Base-by-base conservation (phyloP, 164 flowering plant species). In the Pachysandra terminalis region DNA sequence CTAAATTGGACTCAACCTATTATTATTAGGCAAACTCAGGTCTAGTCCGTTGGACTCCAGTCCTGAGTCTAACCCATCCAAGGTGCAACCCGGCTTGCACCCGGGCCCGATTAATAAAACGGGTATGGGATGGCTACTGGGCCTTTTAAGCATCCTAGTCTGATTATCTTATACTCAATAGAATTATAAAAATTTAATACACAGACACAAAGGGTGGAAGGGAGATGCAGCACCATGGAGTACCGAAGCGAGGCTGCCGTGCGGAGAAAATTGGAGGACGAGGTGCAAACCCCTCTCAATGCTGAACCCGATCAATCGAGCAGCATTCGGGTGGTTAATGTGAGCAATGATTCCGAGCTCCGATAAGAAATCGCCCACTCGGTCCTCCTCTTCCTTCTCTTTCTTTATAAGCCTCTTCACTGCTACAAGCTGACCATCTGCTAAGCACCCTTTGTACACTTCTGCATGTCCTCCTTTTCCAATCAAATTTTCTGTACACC, bases 291-390 rank as follows among this genome's bases (percentile, higher is more conserved):
- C 97, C 24, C 81, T 73, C 23, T 89, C 97, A 14, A 85, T 75
- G 10, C 98, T 79, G 61, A 84, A 96, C 0, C 99, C 99, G 7
- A 93, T 65, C 61, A 96, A 73, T 12, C 79, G 83, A 19, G 96
- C 97, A 0, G 90, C 89, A 69, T 96, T 91, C 9, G 85, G 92
- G 64, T 96, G 99, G 68, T 88, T 76, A 22, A 91, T 83, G 64
- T 96, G 99, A 8, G 96, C 98, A 23, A 96, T 88, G 10, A 90
- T 96, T 45, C 99, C 99, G 19, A 96, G 89, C 79, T 96, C 99
- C 7, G 96, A 76, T n/a, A 96, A 77, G 83, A 93, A 96, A 75
- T 91, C 95, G 0, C 83, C 82, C 2, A 72, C 74, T 77, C 86
- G 82, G 17, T 80, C 86, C 64, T 89, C 88, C 19, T 81, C 85